A percentile compares a stretch with the other conserved stretches of the same genome.
phyloP scores from a whole-genome alignment of 176 grass and related monocot species.

The Cenchrus americanus region DNA sequence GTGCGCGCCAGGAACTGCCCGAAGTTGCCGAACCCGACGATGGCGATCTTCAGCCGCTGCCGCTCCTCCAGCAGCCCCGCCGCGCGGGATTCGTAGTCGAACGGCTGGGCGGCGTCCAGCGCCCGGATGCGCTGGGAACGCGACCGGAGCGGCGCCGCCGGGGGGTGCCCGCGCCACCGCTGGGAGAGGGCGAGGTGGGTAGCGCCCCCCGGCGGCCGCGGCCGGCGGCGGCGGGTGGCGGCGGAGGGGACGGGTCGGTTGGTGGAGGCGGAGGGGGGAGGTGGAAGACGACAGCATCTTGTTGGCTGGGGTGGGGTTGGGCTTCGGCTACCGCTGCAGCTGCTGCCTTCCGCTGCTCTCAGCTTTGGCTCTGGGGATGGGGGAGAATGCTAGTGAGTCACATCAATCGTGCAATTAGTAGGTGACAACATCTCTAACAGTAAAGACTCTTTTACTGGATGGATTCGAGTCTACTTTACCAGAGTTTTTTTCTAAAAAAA shows the following conservation, averaged over 20 bases:
- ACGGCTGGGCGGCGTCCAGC: conserved; percentile 61
- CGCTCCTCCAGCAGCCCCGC: conserved; percentile 54
- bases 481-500: too few species aligned
- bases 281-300: conserved; percentile 59
- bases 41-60: conserved; percentile 86
- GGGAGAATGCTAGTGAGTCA: neutral
- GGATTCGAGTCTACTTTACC: too few species aligned
- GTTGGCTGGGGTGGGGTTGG: neutral
- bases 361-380: neutral
- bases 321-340: neutral
- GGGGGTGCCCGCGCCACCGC: neutral
- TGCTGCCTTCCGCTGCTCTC: neutral
- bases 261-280: conserved; percentile 44
- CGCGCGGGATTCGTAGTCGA: conserved; percentile 66
- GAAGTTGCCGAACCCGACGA: conserved; percentile 91
- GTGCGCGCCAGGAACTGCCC: conserved; percentile 72
- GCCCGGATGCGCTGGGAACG: conserved; percentile 45
- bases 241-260: conserved; percentile 32
- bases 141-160: neutral
- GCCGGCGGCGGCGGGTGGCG: conserved; percentile 1
- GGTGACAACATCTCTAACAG: too few species aligned
- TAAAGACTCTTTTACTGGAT: too few species aligned
- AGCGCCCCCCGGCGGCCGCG: neutral
- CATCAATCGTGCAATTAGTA: neutral
- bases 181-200: conserved; percentile 6